phyloP scores from a whole-genome alignment of 495 filamentous ascomycete species.

The Tetracladium marchalianum region DNA sequence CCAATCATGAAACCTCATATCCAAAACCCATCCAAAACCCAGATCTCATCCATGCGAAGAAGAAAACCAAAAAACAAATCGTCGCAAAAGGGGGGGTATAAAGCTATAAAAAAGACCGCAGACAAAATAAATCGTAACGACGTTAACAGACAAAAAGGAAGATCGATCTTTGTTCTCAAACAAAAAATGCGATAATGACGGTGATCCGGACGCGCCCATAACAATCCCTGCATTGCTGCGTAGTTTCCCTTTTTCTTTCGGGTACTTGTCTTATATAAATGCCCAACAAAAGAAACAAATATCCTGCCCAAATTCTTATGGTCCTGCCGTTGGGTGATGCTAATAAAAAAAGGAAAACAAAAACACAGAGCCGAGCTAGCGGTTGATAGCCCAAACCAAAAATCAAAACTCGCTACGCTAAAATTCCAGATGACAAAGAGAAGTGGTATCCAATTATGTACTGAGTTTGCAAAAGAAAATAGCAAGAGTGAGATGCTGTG shows the following conservation, averaged over 20 bases:
- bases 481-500: constrained; percentile 11
- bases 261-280: constrained; percentile 16
- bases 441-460: constrained; percentile 24
- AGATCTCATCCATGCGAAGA: constrained; percentile 7
- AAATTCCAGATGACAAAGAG: constrained; percentile 15
- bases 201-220: constrained; percentile 16
- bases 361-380: constrained; percentile 21
- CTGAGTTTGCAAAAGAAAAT: constrained; percentile 12
- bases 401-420: constrained; percentile 21
- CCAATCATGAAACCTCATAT: constrained; percentile 9
- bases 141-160: no score
- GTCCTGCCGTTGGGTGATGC: constrained; percentile 15
- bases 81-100: not conserved
- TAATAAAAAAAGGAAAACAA: constrained; percentile 13
- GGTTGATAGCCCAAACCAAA: constrained; percentile 9
- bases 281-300: constrained; percentile 17
- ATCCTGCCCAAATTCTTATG: constrained; percentile 10
- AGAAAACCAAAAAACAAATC: constrained; percentile 13
- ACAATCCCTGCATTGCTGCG: constrained; percentile 24
- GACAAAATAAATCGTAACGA: no score
- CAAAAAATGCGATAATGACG: constrained; percentile 6
- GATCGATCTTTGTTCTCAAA: not conserved
- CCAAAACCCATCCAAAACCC: constrained; percentile 15
- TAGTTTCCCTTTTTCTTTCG: constrained; percentile 15
- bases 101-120: not conserved